Evolutionary conservation across 1,284 basidiomycete species (phyloP), one percentile per base, ranked within the genome.

Genomic region (Malassezia equina): DNA sequence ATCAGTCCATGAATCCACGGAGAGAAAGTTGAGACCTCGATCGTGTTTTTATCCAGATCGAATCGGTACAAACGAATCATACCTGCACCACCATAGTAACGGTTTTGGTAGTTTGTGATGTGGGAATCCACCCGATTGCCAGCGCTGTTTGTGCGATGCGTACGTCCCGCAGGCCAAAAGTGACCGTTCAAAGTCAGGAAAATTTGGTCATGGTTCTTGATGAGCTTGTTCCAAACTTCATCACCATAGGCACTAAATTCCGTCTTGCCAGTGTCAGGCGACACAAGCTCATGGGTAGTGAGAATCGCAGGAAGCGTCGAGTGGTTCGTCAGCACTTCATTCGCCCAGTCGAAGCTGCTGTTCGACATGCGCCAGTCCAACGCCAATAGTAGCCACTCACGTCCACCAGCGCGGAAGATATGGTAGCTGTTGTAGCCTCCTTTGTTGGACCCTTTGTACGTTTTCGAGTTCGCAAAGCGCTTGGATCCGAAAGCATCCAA

Each of bases 301-400:
- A 48, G 33, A 28, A 48, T 48, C 6, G 46, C 39, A 8, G 46
- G 46, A 2, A 48, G 8, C 7, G 27, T n/a, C 24, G 46, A 31
- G 23, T 48, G 46, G 6, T 24, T 48, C 19, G 21, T 23, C 7
- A 48, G 34, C 19, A 48, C 33, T 12, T 27, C 15, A n/a, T 34
- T 27, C 27, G 46, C 46, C 46, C 46, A 48, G 13, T 48, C 34
- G 21, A 48, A 48, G 21, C 31, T 36, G 23, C 33, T 29, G 17
- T 34, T 36, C 21, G 46, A 48, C 46, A 48, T 39, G n/a, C 46
- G 46, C 46, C 46, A 48, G 23, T 48, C 46, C 19, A 48, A 32
- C 1, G 46, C 32, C 13, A 48, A 13, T 25, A 48, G 27, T 6
- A 48, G 46, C 46, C 46, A 48, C 11, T 48, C 46, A 21, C 33